phyloP scores from a whole-genome alignment of 2,329 filamentous ascomycete genomes.

The Pseudocercospora cruenta region DNA sequence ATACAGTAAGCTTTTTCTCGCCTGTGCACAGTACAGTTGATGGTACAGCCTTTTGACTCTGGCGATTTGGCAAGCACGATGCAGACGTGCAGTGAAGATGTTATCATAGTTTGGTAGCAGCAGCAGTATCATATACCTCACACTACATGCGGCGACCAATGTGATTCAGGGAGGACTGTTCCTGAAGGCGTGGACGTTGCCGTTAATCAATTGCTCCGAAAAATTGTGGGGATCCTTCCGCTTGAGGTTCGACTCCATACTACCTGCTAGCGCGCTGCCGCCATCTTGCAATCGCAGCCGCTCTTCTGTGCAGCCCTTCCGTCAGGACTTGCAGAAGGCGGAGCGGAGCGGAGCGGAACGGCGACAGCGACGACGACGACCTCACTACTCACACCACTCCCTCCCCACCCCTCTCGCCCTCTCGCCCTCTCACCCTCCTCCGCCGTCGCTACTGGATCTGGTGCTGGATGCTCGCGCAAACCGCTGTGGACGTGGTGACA shows the following conservation, averaged over 20 bases:
- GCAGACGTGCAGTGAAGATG: background rate
- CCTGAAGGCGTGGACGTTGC: background rate
- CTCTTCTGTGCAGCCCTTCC: slow-evolving; percentile 4
- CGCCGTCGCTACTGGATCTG: slow-evolving; percentile 22
- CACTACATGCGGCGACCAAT: background rate
- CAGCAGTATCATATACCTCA: background rate
- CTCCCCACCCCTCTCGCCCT: background rate
- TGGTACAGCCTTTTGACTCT: background rate
- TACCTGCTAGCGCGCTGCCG: slow-evolving; percentile 6
- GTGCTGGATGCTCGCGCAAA: slow-evolving; percentile 24
- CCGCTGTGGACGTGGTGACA: slow-evolving; percentile 17
- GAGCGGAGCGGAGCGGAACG: background rate
- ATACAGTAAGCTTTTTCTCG: slow-evolving; percentile 2
- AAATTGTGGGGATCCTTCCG: slow-evolving; percentile 25
- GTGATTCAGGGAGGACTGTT: background rate
- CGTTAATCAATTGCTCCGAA: background rate
- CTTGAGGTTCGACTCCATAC: background rate
- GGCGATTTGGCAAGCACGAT: background rate
- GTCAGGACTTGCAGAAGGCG: slow-evolving; percentile 8
- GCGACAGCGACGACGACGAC: background rate
- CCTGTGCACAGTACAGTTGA: background rate
- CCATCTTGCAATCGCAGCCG: slow-evolving; percentile 7
- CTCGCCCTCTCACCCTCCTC: background rate
- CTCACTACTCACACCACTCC: background rate
- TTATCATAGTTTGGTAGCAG: background rate